Conservation (phyloP, 352 stramenopile species). For the Blastocystis sp. region DNA sequence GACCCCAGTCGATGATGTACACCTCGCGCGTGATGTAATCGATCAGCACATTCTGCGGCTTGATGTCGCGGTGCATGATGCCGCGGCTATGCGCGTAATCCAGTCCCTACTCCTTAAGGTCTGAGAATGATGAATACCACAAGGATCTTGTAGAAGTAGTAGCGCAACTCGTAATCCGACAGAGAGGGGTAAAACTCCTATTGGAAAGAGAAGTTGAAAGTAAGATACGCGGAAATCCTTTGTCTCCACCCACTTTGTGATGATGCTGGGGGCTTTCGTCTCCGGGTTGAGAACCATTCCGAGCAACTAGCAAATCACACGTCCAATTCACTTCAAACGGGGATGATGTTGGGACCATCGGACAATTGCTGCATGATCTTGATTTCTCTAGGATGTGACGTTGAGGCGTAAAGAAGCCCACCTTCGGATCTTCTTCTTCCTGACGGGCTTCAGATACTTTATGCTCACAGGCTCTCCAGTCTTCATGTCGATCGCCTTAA, state of each 20-base stretch:
- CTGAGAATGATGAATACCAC: constrained; percentile 7
- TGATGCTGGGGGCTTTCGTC: constrained; percentile 94
- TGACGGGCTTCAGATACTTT: constrained; percentile 99
- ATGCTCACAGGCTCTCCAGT: constrained; percentile 97
- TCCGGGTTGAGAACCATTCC: constrained; percentile 96
- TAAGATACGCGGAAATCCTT: constrained; percentile 85
- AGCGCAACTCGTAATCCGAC: constrained; percentile 95
- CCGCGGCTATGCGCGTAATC: constrained; percentile 98
- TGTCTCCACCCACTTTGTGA: constrained; percentile 99
- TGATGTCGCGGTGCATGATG: constrained; percentile 99
- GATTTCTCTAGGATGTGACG: constrained; percentile 80
- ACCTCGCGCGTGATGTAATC: constrained; percentile 95
- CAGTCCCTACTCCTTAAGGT: constrained; percentile 82
- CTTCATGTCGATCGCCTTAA: constrained; percentile 91
- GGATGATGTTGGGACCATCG: constrained; percentile 93
- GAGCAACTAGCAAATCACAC: constrained; percentile 81
- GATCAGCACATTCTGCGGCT: constrained; percentile 99
- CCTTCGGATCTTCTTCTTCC: constrained; percentile 97
- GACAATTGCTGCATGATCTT: constrained; percentile 99
- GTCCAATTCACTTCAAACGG: not conserved
- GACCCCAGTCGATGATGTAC: constrained; percentile 96
- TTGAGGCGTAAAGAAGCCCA: not conserved
- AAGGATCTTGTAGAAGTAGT: constrained; percentile 92
- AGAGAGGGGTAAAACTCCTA: constrained; percentile 83
- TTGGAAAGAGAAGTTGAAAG: not conserved